Percentiles rank a stretch among this genome's conserved stretches.
Conservation (phyloP, 495 filamentous ascomycete genomes). For the Penicillium angulare region DNA sequence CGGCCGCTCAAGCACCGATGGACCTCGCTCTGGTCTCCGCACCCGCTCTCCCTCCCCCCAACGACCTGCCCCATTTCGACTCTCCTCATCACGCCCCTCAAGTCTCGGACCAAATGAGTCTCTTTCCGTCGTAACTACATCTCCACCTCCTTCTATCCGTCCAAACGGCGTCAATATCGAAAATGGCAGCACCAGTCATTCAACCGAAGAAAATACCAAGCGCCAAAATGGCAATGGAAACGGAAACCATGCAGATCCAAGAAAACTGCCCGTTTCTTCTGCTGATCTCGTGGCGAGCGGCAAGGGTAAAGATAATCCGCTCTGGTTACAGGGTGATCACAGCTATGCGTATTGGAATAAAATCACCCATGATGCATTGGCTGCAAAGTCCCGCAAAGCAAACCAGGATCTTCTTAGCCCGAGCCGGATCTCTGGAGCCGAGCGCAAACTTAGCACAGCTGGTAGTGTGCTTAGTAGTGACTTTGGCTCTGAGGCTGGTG, state of each 20-base stretch:
- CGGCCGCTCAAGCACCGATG: constrained; percentile 50
- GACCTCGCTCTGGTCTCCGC: constrained; percentile 37
- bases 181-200: no score
- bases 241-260: constrained; percentile 1
- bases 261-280: constrained; percentile 11
- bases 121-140: constrained; percentile 31
- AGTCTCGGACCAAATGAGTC: constrained; percentile 27
- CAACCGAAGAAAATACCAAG: constrained; percentile 13
- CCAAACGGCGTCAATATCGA: constrained; percentile 14
- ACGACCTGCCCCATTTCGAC: constrained; percentile 9
- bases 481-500: constrained; percentile 34
- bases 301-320: constrained; percentile 38
- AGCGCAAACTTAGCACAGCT: constrained; percentile 32
- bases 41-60: constrained; percentile 58
- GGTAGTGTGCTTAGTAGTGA: constrained; percentile 49
- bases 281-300: constrained; percentile 16
- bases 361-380: constrained; percentile 44
- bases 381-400: constrained; percentile 27
- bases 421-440: constrained; percentile 15
- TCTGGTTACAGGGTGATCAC: constrained; percentile 52
- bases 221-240: no score
- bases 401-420: constrained; percentile 30
- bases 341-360: constrained; percentile 55
- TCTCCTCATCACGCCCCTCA: constrained; percentile 23
- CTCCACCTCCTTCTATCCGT: constrained; percentile 36